Conservation (phyloP, 805 yeast genomes). For the Candida dajiaensis region DNA sequence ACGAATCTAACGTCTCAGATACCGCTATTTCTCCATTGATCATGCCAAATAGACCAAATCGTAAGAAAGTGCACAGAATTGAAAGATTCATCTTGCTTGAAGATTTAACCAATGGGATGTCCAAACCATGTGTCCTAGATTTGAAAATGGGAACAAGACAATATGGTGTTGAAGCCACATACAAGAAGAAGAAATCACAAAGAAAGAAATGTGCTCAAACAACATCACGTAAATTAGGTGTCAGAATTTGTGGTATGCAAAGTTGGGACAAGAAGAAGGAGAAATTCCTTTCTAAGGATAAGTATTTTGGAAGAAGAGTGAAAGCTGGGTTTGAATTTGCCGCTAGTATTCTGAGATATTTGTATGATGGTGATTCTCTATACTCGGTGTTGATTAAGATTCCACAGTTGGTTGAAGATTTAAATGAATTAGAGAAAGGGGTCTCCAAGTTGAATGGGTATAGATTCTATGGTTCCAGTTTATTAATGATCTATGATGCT, state of each 20-base stretch:
- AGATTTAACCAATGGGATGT: constrained; percentile 81
- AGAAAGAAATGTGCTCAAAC: constrained; percentile 74
- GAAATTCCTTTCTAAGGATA: constrained; percentile 67
- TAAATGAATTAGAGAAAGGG: constrained; percentile 52
- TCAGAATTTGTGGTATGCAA: constrained; percentile 92
- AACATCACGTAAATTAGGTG: constrained; percentile 79
- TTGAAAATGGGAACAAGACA: constrained; percentile 98
- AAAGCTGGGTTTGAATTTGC: constrained; percentile 70
- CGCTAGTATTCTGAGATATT: constrained; percentile 64
- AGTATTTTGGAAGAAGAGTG: constrained; percentile 84
- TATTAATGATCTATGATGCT: constrained; percentile 87
- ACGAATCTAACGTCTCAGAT: constrained; percentile 7
- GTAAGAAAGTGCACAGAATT: constrained; percentile 45
- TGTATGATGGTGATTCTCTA: constrained; percentile 65
- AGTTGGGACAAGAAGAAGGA: constrained; percentile 51
- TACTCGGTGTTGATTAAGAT: constrained; percentile 61
- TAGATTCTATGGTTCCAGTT: constrained; percentile 86
- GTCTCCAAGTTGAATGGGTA: constrained; percentile 61
- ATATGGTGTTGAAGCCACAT: constrained; percentile 88
- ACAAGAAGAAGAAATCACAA: constrained; percentile 71
- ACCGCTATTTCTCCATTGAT: constrained; percentile 17
- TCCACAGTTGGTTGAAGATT: constrained; percentile 55
- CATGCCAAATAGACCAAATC: constrained; percentile 15
- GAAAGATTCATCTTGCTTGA: constrained; percentile 84
- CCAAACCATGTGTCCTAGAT: constrained; percentile 85